A percentile compares a stretch with the other conserved stretches of the same genome.
Conservation (phyloP, 192 early-diverging fungal genomes). For the Linnemannia elongata region DNA sequence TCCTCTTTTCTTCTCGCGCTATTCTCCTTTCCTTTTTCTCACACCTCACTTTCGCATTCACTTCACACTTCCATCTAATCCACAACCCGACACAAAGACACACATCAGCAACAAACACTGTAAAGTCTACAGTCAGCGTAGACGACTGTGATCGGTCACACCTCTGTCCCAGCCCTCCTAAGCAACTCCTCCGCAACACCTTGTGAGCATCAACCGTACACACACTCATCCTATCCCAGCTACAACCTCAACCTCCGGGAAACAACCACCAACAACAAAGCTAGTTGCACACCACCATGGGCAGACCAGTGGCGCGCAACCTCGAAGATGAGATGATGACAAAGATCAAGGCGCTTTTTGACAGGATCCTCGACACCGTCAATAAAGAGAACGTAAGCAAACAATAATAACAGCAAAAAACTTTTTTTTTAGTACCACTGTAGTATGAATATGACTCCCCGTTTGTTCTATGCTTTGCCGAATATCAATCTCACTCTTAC, state of each 20-base stretch:
- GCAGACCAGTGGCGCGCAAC: constrained; percentile 43
- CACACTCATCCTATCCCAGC: background rate
- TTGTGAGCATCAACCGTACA: background rate
- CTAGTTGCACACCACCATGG: constrained; percentile 20
- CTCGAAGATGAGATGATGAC: constrained; percentile 55
- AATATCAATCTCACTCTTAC: background rate
- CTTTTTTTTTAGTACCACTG: background rate
- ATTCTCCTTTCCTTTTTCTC: background rate
- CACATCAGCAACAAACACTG: background rate
- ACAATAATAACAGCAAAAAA: background rate
- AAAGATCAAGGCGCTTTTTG: constrained; percentile 48
- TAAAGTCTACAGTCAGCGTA: background rate
- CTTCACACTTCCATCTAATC: background rate
- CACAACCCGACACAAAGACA: too few relatives aligned
- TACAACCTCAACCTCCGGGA: background rate
- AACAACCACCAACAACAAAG: background rate
- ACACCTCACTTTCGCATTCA: too few relatives aligned
- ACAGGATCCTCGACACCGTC: constrained; percentile 43
- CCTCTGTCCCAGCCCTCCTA: background rate
- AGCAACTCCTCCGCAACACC: background rate
- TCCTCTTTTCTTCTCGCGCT: background rate
- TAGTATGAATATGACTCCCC: background rate
- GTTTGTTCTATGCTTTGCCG: background rate
- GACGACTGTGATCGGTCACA: background rate
- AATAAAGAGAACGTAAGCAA: constrained; percentile 51